Conservation (phyloP, 2,329 filamentous ascomycete genomes). For the Fusarium sp. region DNA sequence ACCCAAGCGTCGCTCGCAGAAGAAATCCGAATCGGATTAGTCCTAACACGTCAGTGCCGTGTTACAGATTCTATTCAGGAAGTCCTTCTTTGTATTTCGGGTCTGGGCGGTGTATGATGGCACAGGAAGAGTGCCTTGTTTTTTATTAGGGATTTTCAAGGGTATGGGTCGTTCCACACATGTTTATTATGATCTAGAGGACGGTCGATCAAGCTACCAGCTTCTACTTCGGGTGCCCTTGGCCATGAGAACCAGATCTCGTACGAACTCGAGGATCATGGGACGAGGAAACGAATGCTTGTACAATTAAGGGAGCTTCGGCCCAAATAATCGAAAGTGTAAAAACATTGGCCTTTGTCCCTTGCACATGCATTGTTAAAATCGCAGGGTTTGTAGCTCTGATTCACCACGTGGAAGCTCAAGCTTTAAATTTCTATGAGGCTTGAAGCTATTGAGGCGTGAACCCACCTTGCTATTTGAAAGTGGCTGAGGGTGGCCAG, state of each 20-base stretch:
- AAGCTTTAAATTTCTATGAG: background rate
- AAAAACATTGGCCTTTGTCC: constrained; percentile 18
- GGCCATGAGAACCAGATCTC: constrained; percentile 43
- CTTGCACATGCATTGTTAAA: background rate
- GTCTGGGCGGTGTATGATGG: constrained; percentile 59
- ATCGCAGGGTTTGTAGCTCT: background rate
- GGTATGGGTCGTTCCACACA: constrained; percentile 52
- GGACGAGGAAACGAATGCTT: constrained; percentile 48
- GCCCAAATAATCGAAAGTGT: constrained; percentile 39
- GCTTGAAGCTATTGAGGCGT: constrained; percentile 5
- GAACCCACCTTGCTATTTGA: background rate
- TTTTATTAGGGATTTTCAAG: constrained; percentile 53
- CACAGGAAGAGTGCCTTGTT: constrained; percentile 55
- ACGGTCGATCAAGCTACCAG: constrained; percentile 46
- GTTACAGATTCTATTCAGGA: constrained; percentile 29
- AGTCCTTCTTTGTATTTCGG: constrained; percentile 53
- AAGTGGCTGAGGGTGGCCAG: constrained; percentile 6
- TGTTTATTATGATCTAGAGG: constrained; percentile 50
- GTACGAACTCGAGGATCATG: constrained; percentile 41
- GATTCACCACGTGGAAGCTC: background rate
- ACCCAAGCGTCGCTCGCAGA: constrained; percentile 24
- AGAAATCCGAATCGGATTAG: constrained; percentile 29
- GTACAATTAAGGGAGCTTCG: constrained; percentile 47
- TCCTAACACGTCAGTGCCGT: constrained; percentile 19
- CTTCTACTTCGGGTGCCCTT: constrained; percentile 37